Conservation (phyloP, 768 basidiomycete species). For the Pisolithus sp. region DNA sequence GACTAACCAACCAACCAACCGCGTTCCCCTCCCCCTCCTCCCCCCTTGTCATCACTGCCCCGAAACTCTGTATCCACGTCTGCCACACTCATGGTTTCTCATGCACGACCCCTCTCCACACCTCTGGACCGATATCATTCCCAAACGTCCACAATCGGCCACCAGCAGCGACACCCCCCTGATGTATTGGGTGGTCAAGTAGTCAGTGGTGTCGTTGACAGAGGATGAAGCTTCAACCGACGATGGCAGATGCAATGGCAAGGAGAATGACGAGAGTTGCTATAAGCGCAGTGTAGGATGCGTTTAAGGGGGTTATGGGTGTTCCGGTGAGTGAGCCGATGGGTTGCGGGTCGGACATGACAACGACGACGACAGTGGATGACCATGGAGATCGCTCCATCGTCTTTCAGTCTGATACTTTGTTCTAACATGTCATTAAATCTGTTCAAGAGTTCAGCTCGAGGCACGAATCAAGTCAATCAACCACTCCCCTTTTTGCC, state of each 20-base stretch:
- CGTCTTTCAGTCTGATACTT: too few relatives aligned
- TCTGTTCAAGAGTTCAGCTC: too few relatives aligned
- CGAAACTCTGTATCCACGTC: conserved; percentile 11
- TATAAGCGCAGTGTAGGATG: conserved; percentile 38
- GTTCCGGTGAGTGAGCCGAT: conserved; percentile 1
- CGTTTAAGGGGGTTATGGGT: conserved; percentile 1
- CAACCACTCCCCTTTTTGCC: too few relatives aligned
- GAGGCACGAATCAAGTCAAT: too few relatives aligned
- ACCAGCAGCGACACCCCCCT: conserved; percentile 35
- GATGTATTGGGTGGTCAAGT: conserved; percentile 57
- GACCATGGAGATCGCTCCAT: too few relatives aligned
- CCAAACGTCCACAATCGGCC: conserved; percentile 34
- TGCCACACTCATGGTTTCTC: conserved; percentile 29
- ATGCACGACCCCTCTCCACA: conserved; percentile 22
- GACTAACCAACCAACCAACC: too few relatives aligned
- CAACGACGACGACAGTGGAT: background rate
- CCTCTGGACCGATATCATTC: conserved; percentile 7
- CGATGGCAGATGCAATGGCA: conserved; percentile 59
- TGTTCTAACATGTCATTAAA: too few relatives aligned
- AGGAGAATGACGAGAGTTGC: conserved; percentile 66
- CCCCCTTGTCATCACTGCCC: too few relatives aligned
- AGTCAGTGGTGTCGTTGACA: conserved; percentile 52
- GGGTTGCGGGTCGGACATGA: conserved; percentile 14
- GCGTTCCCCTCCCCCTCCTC: too few relatives aligned
- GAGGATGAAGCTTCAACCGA: conserved; percentile 58